Base-by-base conservation (phyloP, 2,329 filamentous ascomycete genomes). In the Sporothrix schenckii region DNA sequence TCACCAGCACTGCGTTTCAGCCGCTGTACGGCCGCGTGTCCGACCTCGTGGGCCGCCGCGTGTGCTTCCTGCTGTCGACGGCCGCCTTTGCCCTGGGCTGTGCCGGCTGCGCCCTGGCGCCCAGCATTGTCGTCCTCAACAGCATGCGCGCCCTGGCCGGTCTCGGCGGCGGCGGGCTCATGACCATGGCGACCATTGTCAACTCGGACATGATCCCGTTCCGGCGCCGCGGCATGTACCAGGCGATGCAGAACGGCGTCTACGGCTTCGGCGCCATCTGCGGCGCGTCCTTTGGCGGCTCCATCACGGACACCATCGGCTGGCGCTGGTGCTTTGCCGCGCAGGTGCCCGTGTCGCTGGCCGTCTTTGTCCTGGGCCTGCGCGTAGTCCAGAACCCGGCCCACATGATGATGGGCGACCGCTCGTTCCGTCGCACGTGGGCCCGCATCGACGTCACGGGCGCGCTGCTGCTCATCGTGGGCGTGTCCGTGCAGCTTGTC, bases 1-100 rank as follows among this genome's bases (percentile, higher is more conserved):
- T 93, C 67, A 92, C 91, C 1, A 80, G 92, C 70, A 92, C 91
- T 2, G 89, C 88, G 41, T 92, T 91, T 75, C 91, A 94, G 77
- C 92, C 91, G 0, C 80, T 93, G 0, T 93, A 90, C 61, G 75
- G 76, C 53, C 75, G 76, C 72, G 72, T 77, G 10, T 76, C 73
- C 30, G 76, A 77, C 69, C 90, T 92, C 39, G 91, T 92, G 74
- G 89, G 90, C 14, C 85, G 90, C 14, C 91, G 92, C 76, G 75
- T 84, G 75, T 88, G 86, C 73, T 80, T 92, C 9, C 81, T 92
- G 5, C 88, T 90, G 74, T 88, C 87, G 0, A 80, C 80, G 47
- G 77, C 78, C 39, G 76, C 74, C 3, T 80, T 75, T 16, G 72
- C 73, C 0, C 73, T 76, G 1, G 78, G 80, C 1, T 80, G 78